Percentiles rank a stretch among this genome's conserved stretches.
phyloP scores from a whole-genome alignment of 768 basidiomycete species.

The Amanita phalloides region DNA sequence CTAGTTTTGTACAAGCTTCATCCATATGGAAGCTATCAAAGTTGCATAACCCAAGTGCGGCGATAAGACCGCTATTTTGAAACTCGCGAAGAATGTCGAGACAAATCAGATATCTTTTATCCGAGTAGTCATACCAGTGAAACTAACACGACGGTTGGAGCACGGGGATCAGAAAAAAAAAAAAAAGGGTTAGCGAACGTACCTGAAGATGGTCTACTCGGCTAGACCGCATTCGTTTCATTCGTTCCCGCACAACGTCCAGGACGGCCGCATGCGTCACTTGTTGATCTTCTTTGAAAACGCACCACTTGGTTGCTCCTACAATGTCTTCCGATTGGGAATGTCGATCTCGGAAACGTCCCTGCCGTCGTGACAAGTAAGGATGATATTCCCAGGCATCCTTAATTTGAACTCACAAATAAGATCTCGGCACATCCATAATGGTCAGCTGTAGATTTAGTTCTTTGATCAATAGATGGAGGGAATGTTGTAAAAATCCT shows the following conservation, averaged over 20 bases:
- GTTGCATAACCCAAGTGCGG: constrained; percentile 67
- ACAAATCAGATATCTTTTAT: constrained; percentile 31
- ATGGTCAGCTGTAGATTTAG: constrained; percentile 54
- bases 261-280: constrained; percentile 47
- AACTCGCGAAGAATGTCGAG: constrained; percentile 46
- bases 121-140: constrained; percentile 68
- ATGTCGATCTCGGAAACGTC: constrained; percentile 49
- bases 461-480: not conserved
- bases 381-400: constrained; percentile 1
- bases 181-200: constrained; percentile 7
- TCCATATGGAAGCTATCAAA: constrained; percentile 69
- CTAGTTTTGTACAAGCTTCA: constrained; percentile 70
- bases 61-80: constrained; percentile 47
- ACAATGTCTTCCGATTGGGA: constrained; percentile 32
- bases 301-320: constrained; percentile 83
- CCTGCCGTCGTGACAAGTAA: constrained; percentile 29
- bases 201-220: constrained; percentile 70
- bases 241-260: constrained; percentile 56
- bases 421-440: constrained; percentile 79
- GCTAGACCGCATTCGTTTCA: constrained; percentile 50
- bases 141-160: constrained; percentile 31
- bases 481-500: not conserved
- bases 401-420: constrained; percentile 38
- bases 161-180: not conserved
- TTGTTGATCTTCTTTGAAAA: constrained; percentile 41